A percentile compares a stretch with the other conserved stretches of the same genome.
These are phyloP conservation scores for Alnus rubra DNA, from an alignment of 306 rosid genomes.

Conservation along the genomic window DNA sequence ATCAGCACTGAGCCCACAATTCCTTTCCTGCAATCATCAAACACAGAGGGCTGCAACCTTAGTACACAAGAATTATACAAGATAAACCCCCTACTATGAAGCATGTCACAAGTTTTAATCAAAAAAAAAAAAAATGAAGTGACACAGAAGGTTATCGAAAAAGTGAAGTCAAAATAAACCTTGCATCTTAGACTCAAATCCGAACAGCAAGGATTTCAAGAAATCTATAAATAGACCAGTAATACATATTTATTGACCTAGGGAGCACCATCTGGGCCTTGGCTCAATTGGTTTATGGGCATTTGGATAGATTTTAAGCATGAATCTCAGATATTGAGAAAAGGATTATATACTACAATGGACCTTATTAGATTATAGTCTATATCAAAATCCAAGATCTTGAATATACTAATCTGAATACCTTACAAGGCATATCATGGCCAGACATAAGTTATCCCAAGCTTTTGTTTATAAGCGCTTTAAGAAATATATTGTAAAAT, in stretches of 20 bases:
- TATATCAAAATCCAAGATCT: background rate
- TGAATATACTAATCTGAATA: background rate
- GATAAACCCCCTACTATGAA: no score
- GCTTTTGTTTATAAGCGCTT: background rate
- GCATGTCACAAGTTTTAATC: slow-evolving; percentile 3
- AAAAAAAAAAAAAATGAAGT: slow-evolving; percentile 2
- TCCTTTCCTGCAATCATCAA: slow-evolving; percentile 66
- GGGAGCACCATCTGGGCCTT: background rate
- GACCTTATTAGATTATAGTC: slow-evolving; percentile 4
- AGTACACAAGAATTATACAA: no score
- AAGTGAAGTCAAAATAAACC: slow-evolving; percentile 2
- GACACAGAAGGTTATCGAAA: slow-evolving; percentile 7
- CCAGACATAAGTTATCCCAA: background rate
- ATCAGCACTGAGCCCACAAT: slow-evolving; percentile 42
- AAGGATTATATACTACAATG: background rate
- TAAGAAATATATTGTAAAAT: background rate
- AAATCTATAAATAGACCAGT: background rate
- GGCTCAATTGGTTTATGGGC: background rate
- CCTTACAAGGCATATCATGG: background rate
- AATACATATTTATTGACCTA: background rate
- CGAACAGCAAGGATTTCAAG: background rate
- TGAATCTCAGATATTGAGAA: background rate
- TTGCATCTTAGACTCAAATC: background rate
- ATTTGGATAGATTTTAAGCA: background rate
- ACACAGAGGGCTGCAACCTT: background rate